Conservation (phyloP, 352 stramenopile genomes). For the Phytophthora hibernalis region DNA sequence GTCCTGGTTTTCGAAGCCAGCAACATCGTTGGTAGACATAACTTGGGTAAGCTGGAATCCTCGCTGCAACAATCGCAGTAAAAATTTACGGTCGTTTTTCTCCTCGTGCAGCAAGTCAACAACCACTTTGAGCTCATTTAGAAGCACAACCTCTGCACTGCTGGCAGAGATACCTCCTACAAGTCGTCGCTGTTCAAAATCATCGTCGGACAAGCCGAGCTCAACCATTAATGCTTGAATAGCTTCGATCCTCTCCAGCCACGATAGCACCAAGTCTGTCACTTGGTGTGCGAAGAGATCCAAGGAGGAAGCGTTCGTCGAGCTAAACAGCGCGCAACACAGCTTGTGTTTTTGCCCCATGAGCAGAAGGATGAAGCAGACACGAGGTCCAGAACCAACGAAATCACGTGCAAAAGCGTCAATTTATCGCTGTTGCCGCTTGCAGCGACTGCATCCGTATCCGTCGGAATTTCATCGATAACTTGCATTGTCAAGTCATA, state of each 20-base stretch:
- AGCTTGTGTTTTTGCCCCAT: slow-evolving; percentile 66
- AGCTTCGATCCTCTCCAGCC: slow-evolving; percentile 61
- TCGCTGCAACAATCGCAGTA: slow-evolving; percentile 67
- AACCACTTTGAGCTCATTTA: slow-evolving; percentile 74
- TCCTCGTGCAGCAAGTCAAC: slow-evolving; percentile 71
- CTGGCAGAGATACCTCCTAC: slow-evolving; percentile 21
- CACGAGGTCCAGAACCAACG: slow-evolving; percentile 71
- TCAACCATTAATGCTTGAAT: slow-evolving; percentile 63
- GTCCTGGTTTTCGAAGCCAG: not conserved
- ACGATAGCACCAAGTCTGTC: slow-evolving; percentile 54
- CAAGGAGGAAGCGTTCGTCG: slow-evolving; percentile 23
- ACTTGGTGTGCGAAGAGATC: slow-evolving; percentile 61
- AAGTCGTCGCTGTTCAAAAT: slow-evolving; percentile 60
- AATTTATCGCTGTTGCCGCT: slow-evolving; percentile 27
- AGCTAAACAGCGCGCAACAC: slow-evolving; percentile 48
- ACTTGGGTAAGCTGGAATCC: slow-evolving; percentile 57
- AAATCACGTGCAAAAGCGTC: slow-evolving; percentile 57
- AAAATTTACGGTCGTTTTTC: slow-evolving; percentile 56
- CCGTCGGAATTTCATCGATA: slow-evolving; percentile 31
- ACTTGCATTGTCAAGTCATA: slow-evolving; percentile 56
- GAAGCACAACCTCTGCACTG: slow-evolving; percentile 51
- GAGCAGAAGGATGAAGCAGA: slow-evolving; percentile 67
- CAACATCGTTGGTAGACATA: slow-evolving; percentile 21
- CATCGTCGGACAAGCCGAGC: slow-evolving; percentile 67
- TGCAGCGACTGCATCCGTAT: slow-evolving; percentile 2